Base-by-base conservation (phyloP, 1,284 basidiomycete species). In the Malassezia dermatis region DNA sequence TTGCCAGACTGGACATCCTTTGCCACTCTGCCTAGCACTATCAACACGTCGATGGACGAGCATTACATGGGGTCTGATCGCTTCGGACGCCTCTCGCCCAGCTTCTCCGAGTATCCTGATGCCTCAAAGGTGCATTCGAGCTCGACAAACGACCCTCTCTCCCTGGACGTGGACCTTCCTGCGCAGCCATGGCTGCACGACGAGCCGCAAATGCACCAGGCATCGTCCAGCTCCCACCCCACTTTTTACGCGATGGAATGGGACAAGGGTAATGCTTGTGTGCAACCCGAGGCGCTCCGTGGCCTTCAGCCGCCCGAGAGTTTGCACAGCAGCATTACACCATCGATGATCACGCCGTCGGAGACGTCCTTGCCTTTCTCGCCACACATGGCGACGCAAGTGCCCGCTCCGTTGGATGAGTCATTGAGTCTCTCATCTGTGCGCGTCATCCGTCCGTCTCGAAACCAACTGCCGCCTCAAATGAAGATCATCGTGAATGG, bases 401-500 rank as follows among this genome's bases (percentile, higher is more conserved):
- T 28, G 5, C n/a, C 11, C 10, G 30, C 21, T 19, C 3, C 49
- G 19, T 23, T 10, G n/a, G 69, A 72, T 26, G 58, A 60, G 4
- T 63, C 69, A 23, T 56, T 73, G 2, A 60, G 58, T 11, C 63
- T 60, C 48, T 69, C 69, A 3, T 60, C 71, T 4, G 57, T 57
- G 40, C 48, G 58, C 19, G 53, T 72, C 12, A 60, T 68, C 3
- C 62, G 62, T 10, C 71, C 71, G 5, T 43, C 52, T 11, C 55
- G 59, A n/a, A 48, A 62, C 39, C 56, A 60, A 17, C 64, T 73
- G 40, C 55, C 49, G 6, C 58, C 58, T 12, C 61, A 67, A 37
- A 62, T 67, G 4, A 68, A 75, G 39, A 63, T 78, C 2, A 70
- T 89, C 71, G 83, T 89, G 32, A 85, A 89, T 35, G 88, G 84